phyloP scores from a whole-genome alignment of 1,284 basidiomycete genomes.

The Ustilago lituana region DNA sequence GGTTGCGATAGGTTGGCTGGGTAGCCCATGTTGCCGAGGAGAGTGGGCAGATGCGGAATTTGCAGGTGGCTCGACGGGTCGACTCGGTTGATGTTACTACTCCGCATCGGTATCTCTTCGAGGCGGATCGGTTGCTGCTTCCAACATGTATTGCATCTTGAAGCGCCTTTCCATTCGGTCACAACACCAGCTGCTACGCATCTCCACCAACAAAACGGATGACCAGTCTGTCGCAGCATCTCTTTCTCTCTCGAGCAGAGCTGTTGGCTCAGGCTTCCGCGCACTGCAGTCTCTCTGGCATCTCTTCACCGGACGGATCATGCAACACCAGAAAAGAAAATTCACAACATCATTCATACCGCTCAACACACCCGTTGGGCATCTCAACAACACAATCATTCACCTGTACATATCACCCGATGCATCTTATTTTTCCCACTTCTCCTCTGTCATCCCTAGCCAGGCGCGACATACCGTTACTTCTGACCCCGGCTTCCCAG shows the following conservation, averaged over 20 bases:
- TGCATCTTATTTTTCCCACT: constrained; percentile 14
- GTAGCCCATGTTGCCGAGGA: not conserved
- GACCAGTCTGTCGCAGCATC: not conserved
- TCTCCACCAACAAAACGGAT: not conserved
- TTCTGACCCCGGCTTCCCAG: not conserved
- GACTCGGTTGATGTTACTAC: not conserved
- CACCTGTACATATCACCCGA: constrained; percentile 24
- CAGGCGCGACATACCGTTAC: constrained; percentile 4
- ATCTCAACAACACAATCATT: not conserved
- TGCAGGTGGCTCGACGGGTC: not conserved
- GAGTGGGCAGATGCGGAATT: not conserved
- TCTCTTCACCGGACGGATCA: constrained; percentile 6
- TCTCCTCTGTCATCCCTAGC: constrained; percentile 2
- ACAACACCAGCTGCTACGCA: not conserved
- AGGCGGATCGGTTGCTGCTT: not conserved
- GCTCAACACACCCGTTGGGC: constrained; percentile 1
- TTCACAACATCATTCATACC: not conserved
- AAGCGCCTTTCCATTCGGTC: not conserved
- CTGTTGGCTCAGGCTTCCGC: no score
- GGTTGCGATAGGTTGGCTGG: not conserved
- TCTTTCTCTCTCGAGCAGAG: no score
- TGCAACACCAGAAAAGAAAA: constrained; percentile 5
- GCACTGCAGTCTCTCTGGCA: not conserved
- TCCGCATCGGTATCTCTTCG: not conserved
- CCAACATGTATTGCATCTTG: not conserved